Base-by-base conservation (phyloP, 306 rosid species). In the apple (Malus domestica) region DNA sequence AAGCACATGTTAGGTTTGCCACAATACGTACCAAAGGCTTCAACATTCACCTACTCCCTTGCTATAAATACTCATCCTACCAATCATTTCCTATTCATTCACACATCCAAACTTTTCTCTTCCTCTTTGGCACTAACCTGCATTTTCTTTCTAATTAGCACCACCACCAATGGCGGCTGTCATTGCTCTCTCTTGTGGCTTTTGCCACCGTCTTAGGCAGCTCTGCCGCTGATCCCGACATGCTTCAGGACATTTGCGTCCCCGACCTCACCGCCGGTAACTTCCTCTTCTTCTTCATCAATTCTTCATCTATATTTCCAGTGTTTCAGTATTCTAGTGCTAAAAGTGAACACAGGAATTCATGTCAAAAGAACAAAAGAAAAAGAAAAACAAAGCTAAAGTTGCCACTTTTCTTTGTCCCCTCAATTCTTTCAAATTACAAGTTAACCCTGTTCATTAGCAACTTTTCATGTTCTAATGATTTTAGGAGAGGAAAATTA, bases 181-280 rank as follows among this genome's bases (percentile, higher is more conserved):
- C 52, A 42, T 63, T 57, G 60, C 72, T 3, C 76, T 87, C 8
- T 44, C 55, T 85, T 19, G 4, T 79, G 58, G 76, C 89, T 52
- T 67, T 86, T 61, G 84, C 88, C 80, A 18, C 85, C 73, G 66
- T 85, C 74, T 67, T 83, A 4, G 74, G 82, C 69, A 74, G 76
- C 63, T 54, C 80, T 55, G 66, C 81, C 18, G 88, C 97, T 76
- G 98, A 95, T 83, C 89, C 93, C 13, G 92, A 92, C 86, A n/a
- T n/a, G n/a, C n/a, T n/a, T n/a, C n/a, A n/a, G n/a, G n/a, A n/a
- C n/a, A n/a, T n/a, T n/a, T n/a, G n/a, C n/a, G n/a, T n/a, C n/a
- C 89, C 93, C 13, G 92, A 92, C 86, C 89, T 83, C 76, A 8
- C 78, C 58, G 87, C 97, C 0, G 88, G 98, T 95, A 83, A 35